Conservation (phyloP, 2,329 filamentous ascomycete species). For the Fusarium dimerum region DNA sequence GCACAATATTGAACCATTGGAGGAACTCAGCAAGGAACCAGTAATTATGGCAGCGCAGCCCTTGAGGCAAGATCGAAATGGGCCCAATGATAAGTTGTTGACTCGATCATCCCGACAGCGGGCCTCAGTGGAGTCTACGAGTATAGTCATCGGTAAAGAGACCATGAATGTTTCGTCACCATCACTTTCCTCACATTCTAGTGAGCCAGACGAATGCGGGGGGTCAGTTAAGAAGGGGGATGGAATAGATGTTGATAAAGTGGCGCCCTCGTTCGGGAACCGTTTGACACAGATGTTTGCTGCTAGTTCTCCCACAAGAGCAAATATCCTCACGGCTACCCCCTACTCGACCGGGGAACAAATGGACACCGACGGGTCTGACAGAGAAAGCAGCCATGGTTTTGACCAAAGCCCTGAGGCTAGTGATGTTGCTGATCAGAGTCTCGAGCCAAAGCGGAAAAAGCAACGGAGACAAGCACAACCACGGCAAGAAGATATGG, state of each 20-base stretch:
- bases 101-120: constrained; percentile 5
- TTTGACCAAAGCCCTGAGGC: neutral
- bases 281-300: constrained; percentile 21
- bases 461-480: neutral
- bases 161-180: constrained; percentile 1
- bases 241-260: constrained; percentile 2
- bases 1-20: neutral
- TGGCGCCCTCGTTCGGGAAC: constrained; percentile 21
- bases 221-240: neutral
- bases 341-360: neutral
- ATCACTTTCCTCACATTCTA: neutral
- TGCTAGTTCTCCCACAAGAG: constrained; percentile 2
- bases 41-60: constrained; percentile 18
- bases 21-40: constrained; percentile 9
- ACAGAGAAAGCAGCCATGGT: constrained; percentile 9
- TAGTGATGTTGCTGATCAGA: neutral
- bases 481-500: neutral
- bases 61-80: constrained; percentile 7
- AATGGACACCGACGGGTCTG: constrained; percentile 10
- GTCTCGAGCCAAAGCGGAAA: neutral
- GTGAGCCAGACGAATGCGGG: neutral
- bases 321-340: neutral
- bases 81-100: neutral
- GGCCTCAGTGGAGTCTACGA: constrained; percentile 11
- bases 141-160: constrained; percentile 24